Base-by-base conservation (phyloP, 148 eudicot species). In the Rhododendron griersonianum region DNA sequence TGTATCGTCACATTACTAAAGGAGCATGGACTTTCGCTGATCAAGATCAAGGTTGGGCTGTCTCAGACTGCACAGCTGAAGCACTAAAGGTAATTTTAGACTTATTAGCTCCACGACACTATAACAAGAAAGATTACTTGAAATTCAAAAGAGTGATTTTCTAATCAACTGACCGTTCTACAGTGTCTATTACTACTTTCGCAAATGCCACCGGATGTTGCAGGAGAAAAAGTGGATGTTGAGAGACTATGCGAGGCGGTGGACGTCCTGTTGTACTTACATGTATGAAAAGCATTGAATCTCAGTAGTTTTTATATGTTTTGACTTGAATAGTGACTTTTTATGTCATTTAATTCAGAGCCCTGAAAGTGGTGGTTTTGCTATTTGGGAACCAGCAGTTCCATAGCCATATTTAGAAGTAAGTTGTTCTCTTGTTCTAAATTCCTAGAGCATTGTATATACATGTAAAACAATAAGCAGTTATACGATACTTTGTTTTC, bases 311-410 rank as follows among this genome's bases (percentile, higher is more conserved):
- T 61, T 21, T 7, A 19, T 9, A 21, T 1, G 8, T 21, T 61
- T 61, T 19, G 25, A 61, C 67, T 19, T 21, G 67, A 61, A 61
- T 0, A 1, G 0, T 21, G 28, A 61, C 25, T 4, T 1, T 61
- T 61, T 5, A 7, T 61, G 25, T 21, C 51, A 65, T 41, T 44
- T 51, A 1, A n/a, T 85, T 14, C 55, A 91, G 88, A 87, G 83
- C 59, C 91, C 89, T 74, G 57, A 23, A 28, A 91, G 86, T 86
- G 93, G 93, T 23, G 93, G 93, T 41, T 91, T 91, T 82, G 88
- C 87, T 33, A 25, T 84, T 45, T 91, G 93, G 93, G 93, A 91
- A 51, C 90, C 89, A 35, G 88, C 91, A 45, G 55, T 88, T 82
- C 89, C 93, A 45, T 84, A 86, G 2, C 89, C 90, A 48, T 86